phyloP scores from a whole-genome alignment of 345 rosid species.

The Aurinia saxatilis region DNA sequence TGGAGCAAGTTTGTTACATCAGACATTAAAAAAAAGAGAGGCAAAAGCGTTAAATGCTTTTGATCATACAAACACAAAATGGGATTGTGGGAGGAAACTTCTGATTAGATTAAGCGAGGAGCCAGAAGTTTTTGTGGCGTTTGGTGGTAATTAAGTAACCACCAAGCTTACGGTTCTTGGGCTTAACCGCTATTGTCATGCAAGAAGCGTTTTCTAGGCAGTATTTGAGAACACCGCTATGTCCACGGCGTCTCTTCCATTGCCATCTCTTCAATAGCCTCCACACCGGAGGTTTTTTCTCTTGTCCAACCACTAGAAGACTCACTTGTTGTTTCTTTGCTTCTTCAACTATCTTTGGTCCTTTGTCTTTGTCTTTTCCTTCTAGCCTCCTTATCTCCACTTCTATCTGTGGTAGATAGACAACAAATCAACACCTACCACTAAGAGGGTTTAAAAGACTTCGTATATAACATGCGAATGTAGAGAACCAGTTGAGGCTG shows the following conservation, averaged over 20 bases:
- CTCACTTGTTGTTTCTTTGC: constrained; percentile 56
- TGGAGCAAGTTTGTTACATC: constrained; percentile 8
- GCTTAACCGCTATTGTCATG: constrained; percentile 78
- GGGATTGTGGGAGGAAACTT: not conserved
- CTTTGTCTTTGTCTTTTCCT: constrained; percentile 59
- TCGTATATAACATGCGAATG: not conserved
- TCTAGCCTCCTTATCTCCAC: constrained; percentile 50
- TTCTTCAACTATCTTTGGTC: constrained; percentile 64
- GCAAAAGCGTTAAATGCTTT: not conserved
- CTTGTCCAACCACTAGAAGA: constrained; percentile 69
- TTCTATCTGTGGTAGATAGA: constrained; percentile 34
- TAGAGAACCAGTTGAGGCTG: not conserved
- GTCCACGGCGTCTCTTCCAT: constrained; percentile 32
- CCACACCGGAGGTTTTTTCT: constrained; percentile 53
- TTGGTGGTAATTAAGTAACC: constrained; percentile 92
- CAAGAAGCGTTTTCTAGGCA: constrained; percentile 80
- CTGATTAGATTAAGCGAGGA: constrained; percentile 46
- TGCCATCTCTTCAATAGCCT: constrained; percentile 49
- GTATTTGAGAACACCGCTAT: constrained; percentile 42
- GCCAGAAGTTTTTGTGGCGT: constrained; percentile 91
- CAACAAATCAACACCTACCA: not conserved
- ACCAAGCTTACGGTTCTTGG: constrained; percentile 66
- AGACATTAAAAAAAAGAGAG: not conserved
- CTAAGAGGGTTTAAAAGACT: not conserved
- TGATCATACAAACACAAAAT: constrained; percentile 11